Evolutionary conservation across 164 flowering plant species (phyloP), one percentile per base, ranked within the genome.

Genomic region (Macadamia tetraphylla): DNA sequence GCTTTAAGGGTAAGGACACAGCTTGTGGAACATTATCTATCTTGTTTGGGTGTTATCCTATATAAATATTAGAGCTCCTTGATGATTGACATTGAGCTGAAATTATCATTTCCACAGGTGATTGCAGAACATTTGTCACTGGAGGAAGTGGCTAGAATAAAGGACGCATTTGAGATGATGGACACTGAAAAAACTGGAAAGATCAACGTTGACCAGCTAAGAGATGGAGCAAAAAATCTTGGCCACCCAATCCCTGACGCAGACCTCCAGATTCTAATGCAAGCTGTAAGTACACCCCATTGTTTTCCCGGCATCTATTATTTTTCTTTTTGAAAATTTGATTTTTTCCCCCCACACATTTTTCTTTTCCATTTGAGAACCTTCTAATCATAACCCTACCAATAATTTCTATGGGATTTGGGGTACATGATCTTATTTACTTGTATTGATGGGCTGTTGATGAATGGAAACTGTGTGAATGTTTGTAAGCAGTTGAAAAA

Each of bases 101-200:
- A 3, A 29, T 66, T 48, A 35, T 70, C 60, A 8, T 59, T 10
- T 71, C 18, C 52, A 15, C 75, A 90, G 98, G 97, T 93, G 23
- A 69, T 93, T 30, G 98, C 98, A 32, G 97, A 93, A 80, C 90
- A 86, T 75, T 83, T 93, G 73, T 90, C 98, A 1, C 77, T 82
- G 63, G 98, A 92, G 80, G 98, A 93, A 83, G 92, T 82, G 5
- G 98, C 95, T 66, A 95, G 88, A 59, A 87, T 93, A 53, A 90
- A 87, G 77, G 98, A 90, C n/a, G 81, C 86, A 59, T 93, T 93
- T 75, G 81, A 84, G 9, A 77, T 70, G 84, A 90, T 93, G 95
- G 98, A 93, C 73, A 71, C 74, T 17, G 75, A 68, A 63, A 87
- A 87, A 30, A 78, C 65, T 64, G 98, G 98, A 58, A 84, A 83